Evolutionary conservation across 78 protist genomes (phyloP), one percentile per base, ranked within the genome.

Genomic region (Salpingoeca rosetta): DNA sequence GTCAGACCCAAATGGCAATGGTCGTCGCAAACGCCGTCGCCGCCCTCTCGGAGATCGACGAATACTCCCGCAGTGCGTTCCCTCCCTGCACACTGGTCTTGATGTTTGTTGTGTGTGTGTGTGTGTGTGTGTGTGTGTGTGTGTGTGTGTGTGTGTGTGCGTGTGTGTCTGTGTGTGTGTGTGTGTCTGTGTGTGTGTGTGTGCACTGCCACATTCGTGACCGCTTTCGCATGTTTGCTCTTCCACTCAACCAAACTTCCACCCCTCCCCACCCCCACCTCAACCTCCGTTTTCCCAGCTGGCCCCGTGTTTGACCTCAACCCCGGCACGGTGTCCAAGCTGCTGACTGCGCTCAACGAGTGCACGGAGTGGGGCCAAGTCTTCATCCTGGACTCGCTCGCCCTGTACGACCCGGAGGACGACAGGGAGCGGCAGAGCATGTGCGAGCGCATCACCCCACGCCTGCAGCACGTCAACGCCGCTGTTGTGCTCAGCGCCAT

Each of bases 361-460:
- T 94, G 96, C 96, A 94, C 95, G 27, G 98, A 97, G 89, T 92
- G 99, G 99, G 97, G 98, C 44, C 99, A 97, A 84, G 90, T 97
- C 82, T 97, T 90, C 94, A 96, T 98, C 39, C 85, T 98, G 57
- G 99, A 98, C 78, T 77, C 96, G 41, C 94, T 98, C 40, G 90
- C 97, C n/a, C 37, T 35, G 40, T 96, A 93, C 90, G 12, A 0
- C 7, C 93, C 96, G 26, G 17, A 17, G 42, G 80, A 78, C 56
- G 0, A 82, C 72, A 44, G 57, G 12, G 87, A 85, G 82, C 97
- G 99, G 0, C 98, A 96, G 89, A 39, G 73, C 42, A 95, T 98
- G 56, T 76, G 90, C 88, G 97, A 96, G 76, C 96, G 99, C 36
- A 98, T 98, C 43, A 85, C 87, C n/a, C 98, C 99, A n/a, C 92